Percentiles rank a stretch among this genome's conserved stretches.
phyloP scores from a whole-genome alignment of 176 grass and related monocot genomes.

The Miscanthus lutarioriparius region DNA sequence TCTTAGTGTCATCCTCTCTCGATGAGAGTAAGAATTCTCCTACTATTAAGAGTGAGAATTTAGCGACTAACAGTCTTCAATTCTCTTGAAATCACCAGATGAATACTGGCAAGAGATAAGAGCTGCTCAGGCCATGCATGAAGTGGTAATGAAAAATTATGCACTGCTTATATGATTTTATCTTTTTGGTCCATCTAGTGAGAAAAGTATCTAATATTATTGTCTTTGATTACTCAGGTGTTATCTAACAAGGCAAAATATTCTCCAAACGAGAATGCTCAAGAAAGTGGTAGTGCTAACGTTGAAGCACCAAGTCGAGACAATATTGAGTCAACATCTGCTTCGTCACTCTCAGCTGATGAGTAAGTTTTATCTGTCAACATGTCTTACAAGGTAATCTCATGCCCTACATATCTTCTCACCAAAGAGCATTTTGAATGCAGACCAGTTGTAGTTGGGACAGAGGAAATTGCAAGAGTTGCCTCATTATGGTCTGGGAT shows the following conservation, averaged over 20 bases:
- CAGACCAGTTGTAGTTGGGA: slow-evolving; percentile 75
- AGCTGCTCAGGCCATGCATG: slow-evolving; percentile 84
- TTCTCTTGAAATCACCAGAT: slow-evolving; percentile 86
- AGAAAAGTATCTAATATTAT: slow-evolving; percentile 13
- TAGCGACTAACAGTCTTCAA: slow-evolving; percentile 59
- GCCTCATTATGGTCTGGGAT: slow-evolving; percentile 94
- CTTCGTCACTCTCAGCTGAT: slow-evolving; percentile 42
- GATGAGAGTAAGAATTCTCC: no score
- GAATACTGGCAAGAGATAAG: slow-evolving; percentile 99
- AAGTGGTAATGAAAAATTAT: slow-evolving; percentile 64
- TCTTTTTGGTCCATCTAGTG: slow-evolving; percentile 8
- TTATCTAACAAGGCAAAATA: slow-evolving; percentile 73
- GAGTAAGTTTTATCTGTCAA: slow-evolving; percentile 67
- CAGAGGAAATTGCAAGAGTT: slow-evolving; percentile 93
- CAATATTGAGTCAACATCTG: slow-evolving; percentile 36
- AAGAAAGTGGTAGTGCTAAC: slow-evolving; percentile 23
- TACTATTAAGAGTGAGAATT: no score
- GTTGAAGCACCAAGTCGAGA: slow-evolving; percentile 20
- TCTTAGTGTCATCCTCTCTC: no score
- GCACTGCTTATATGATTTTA: background rate
- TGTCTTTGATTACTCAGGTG: slow-evolving; percentile 45
- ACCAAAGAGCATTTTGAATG: slow-evolving; percentile 32
- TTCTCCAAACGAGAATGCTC: slow-evolving; percentile 46
- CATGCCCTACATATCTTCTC: slow-evolving; percentile 18
- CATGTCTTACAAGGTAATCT: slow-evolving; percentile 8